Base-by-base conservation (phyloP, 768 basidiomycete genomes). In the Tricholoma saponaceum region DNA sequence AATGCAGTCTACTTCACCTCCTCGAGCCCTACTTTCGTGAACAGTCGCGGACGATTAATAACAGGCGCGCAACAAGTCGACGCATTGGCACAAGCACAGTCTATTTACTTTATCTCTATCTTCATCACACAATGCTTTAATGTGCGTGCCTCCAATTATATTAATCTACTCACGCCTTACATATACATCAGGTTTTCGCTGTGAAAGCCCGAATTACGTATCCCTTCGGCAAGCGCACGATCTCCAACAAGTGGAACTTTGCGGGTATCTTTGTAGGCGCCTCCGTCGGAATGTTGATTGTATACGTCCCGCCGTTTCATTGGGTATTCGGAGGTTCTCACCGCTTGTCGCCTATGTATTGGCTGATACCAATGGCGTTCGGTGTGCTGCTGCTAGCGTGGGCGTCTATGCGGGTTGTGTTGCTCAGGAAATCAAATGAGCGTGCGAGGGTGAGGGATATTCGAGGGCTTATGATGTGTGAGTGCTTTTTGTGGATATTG, bases 101-200 rank as follows among this genome's bases (percentile, higher is more conserved):
- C 82, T 0, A 86, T 88, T 25, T 80, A 83, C 37, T 87, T 85
- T 64, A 73, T 86, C n/a, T 82, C 83, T 3, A 75, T 88, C 32
- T 86, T 86, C 73, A 84, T 87, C 60, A 78, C 75, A 14, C 86
- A 86, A 65, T 86, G 84, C 67, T 87, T 86, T 75, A 87, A 87
- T 62, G 85, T 84, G 61, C 22, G 75, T 49, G 9, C 51, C 43
- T 25, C 13, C 10, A 4, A 43, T 22, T n/a, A 33, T 20, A 1
- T 37, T 1, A 13, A 22, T 35, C 23, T 16, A 32, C 47, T 50
- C 7, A 46, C 25, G 22, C 5, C 18, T 30, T 28, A 30, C 3
- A 20, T 20, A 20, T 41, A 3, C 39, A 22, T 1, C 57, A 83
- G 83, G 80, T 86, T 28, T 86, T 85, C 61, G 84, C 84, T 0